These are phyloP conservation scores for Arthrobotrys sinensis DNA, from an alignment of 2,329 filamentous ascomycete genomes.

Conservation along the genomic window DNA sequence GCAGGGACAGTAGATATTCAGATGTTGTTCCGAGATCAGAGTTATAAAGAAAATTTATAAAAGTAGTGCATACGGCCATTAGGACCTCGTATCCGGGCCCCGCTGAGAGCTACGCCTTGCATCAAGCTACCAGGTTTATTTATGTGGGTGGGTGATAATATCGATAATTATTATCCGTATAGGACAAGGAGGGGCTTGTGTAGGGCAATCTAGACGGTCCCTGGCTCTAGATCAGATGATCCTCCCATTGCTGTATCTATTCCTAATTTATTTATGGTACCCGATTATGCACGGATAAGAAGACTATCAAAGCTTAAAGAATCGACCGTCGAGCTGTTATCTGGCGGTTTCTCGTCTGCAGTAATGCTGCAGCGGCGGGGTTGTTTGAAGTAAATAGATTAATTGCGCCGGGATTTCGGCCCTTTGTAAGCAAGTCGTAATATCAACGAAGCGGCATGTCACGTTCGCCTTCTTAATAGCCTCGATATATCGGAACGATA, in stretches of 20 bases:
- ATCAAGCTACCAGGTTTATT: constrained; percentile 43
- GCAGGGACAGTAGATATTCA: constrained; percentile 26
- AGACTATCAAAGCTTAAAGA: constrained; percentile 39
- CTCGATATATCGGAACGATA: constrained; percentile 40
- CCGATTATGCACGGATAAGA: constrained; percentile 34
- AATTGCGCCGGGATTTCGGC: constrained; percentile 35
- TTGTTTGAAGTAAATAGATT: constrained; percentile 48
- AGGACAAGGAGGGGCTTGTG: constrained; percentile 32
- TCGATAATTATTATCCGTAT: constrained; percentile 49
- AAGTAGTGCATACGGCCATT: constrained; percentile 33
- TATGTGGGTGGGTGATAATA: constrained; percentile 30
- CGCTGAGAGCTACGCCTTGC: constrained; percentile 35
- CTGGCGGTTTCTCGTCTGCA: constrained; percentile 25
- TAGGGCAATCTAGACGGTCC: constrained; percentile 22
- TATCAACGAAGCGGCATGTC: constrained; percentile 1
- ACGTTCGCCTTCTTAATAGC: constrained; percentile 40
- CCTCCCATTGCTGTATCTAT: constrained; percentile 17
- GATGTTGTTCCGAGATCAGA: constrained; percentile 57
- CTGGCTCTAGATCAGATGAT: constrained; percentile 49
- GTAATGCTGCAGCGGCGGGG: constrained; percentile 14
- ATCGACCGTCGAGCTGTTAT: neutral
- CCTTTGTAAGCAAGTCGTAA: constrained; percentile 38
- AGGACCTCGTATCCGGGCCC: constrained; percentile 43
- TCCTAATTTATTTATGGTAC: constrained; percentile 41
- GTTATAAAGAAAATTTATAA: constrained; percentile 55